A percentile compares a stretch with the other conserved stretches of the same genome.
phyloP scores from a whole-genome alignment of 495 filamentous ascomycete species.

The Barbatosphaeria neglecta region DNA sequence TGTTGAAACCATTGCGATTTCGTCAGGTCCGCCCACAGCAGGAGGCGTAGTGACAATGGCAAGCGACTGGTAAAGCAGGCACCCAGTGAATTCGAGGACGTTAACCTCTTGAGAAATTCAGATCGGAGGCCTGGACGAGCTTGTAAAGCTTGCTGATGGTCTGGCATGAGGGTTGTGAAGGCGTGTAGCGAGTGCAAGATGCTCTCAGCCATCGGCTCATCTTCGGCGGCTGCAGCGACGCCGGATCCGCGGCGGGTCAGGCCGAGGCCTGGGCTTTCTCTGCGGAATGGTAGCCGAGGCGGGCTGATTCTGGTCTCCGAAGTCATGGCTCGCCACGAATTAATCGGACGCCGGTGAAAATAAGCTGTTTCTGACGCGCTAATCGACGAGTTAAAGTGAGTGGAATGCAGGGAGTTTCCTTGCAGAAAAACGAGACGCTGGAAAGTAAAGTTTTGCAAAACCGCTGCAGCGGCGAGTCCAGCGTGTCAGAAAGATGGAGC shows the following conservation, averaged over 20 bases:
- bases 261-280: background rate
- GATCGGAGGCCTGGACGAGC: background rate
- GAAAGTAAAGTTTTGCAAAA: too few relatives aligned
- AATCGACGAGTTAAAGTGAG: too few relatives aligned
- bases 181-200: background rate
- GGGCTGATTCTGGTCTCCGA: background rate
- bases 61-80: background rate
- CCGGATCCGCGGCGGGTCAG: background rate
- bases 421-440: too few relatives aligned
- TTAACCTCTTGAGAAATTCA: background rate
- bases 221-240: background rate
- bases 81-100: background rate
- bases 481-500: too few relatives aligned
- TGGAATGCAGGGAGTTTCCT: too few relatives aligned
- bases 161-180: too few relatives aligned
- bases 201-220: too few relatives aligned
- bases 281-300: background rate
- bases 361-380: too few relatives aligned
- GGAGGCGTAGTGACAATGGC: background rate
- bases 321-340: too few relatives aligned
- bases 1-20: background rate
- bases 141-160: too few relatives aligned
- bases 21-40: background rate
- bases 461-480: too few relatives aligned
- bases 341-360: too few relatives aligned